Conservation (phyloP, 129 eudicot species). For the Tagetes erecta region DNA sequence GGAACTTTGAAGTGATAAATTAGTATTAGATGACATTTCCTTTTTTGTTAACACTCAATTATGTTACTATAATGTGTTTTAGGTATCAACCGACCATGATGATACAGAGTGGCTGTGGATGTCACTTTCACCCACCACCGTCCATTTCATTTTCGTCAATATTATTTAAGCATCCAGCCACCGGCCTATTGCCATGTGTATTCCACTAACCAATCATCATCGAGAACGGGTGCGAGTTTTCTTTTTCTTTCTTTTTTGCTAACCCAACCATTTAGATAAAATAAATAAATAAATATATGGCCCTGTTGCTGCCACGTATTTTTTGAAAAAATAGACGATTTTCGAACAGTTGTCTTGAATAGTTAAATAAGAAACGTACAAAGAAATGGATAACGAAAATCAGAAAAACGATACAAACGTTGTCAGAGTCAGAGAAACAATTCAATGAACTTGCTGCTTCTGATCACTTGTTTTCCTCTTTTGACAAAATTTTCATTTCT, state of each 20-base stretch:
- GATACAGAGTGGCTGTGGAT: constrained; percentile 13
- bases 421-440: neutral
- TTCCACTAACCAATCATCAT: constrained; percentile 26
- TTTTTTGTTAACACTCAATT: neutral
- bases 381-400: neutral
- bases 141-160: constrained; percentile 20
- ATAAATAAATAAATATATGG: neutral
- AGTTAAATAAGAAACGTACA: neutral
- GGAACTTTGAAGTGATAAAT: constrained; percentile 1
- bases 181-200: constrained; percentile 17
- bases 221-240: neutral
- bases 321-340: neutral
- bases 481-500: too few relatives aligned
- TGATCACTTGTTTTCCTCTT: neutral
- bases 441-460: neutral
- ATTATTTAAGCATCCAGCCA: constrained; percentile 12
- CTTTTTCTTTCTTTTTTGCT: constrained; percentile 12
- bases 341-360: too few relatives aligned
- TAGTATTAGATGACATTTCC: neutral
- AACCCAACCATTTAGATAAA: constrained; percentile 29
- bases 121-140: constrained; percentile 44
- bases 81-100: constrained; percentile 28
- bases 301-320: constrained; percentile 17
- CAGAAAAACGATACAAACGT: neutral
- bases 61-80: neutral